phyloP scores from a whole-genome alignment of 176 grass and related monocot species.

The Triticum urartu region DNA sequence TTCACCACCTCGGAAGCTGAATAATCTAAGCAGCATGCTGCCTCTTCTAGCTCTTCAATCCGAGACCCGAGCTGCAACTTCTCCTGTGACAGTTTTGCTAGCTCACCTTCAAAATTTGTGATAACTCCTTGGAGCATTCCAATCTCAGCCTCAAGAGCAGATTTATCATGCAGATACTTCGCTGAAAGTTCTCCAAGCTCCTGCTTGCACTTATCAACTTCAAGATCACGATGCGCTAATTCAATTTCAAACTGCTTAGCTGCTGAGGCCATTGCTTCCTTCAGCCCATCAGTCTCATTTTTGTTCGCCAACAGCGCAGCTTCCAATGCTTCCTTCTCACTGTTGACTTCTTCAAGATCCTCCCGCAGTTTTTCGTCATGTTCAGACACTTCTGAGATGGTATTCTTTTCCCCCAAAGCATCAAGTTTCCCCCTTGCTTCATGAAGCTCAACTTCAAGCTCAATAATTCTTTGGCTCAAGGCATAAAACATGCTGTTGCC shows the following conservation, averaged over 20 bases:
- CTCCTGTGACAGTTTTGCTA: conserved; percentile 44
- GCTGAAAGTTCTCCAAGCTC: conserved; percentile 46
- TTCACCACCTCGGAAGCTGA: conserved; percentile 37
- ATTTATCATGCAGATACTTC: conserved; percentile 61
- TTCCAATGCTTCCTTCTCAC: conserved; percentile 47
- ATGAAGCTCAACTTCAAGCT: conserved; percentile 72
- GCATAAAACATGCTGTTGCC: conserved; percentile 51
- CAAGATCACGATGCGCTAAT: conserved; percentile 47
- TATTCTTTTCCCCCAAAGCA: conserved; percentile 51
- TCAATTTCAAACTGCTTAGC: conserved; percentile 58
- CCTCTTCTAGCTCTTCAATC: conserved; percentile 45
- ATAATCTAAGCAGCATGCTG: conserved; percentile 23
- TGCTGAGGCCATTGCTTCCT: conserved; percentile 51
- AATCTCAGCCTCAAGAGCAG: conserved; percentile 55
- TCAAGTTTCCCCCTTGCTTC: conserved; percentile 56
- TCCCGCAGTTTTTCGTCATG: conserved; percentile 38
- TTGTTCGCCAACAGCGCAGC: conserved; percentile 38
- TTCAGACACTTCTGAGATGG: conserved; percentile 27
- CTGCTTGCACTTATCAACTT: conserved; percentile 53
- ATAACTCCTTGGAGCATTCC: conserved; percentile 29
- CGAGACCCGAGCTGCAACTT: conserved; percentile 31
- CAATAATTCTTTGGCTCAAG: conserved; percentile 63
- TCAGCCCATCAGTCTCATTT: conserved; percentile 63
- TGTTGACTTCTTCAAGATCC: conserved; percentile 43
- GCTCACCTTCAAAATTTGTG: conserved; percentile 27